A percentile compares a stretch with the other conserved stretches of the same genome.
These are phyloP conservation scores for Colletotrichum caudatum DNA, from an alignment of 2,329 filamentous ascomycete species.

Conservation along the genomic window DNA sequence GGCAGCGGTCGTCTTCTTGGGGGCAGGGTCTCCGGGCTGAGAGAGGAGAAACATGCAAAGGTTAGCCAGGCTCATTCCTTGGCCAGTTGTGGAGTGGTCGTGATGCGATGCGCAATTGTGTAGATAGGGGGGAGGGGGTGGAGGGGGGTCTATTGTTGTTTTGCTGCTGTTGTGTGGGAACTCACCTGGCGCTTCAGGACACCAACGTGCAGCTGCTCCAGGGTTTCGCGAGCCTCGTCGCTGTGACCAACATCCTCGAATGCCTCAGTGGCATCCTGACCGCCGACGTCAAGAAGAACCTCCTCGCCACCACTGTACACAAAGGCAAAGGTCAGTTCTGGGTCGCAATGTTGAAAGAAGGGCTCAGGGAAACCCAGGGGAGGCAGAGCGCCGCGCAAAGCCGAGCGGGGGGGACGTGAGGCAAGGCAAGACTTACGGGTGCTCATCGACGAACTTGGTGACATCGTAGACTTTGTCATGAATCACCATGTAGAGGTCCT, in stretches of 20 bases:
- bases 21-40: slow-evolving; percentile 82
- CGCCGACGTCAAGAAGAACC: slow-evolving; percentile 94
- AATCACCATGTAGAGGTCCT: slow-evolving; percentile 90
- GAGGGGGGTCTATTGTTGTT: not conserved
- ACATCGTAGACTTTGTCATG: slow-evolving; percentile 97
- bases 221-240: slow-evolving; percentile 96
- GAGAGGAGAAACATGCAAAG: slow-evolving; percentile 7
- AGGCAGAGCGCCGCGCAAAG: slow-evolving; percentile 18
- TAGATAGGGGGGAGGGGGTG: not conserved
- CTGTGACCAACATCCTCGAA: slow-evolving; percentile 99
- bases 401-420: slow-evolving; percentile 22
- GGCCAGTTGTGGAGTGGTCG: not conserved
- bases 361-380: not conserved
- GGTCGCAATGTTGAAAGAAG: not conserved
- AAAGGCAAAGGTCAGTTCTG: slow-evolving; percentile 12
- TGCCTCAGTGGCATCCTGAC: slow-evolving; percentile 96
- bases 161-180: slow-evolving; percentile 30
- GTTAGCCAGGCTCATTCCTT: slow-evolving; percentile 44
- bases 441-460: slow-evolving; percentile 93
- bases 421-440: slow-evolving; percentile 71
- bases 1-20: slow-evolving; percentile 69
- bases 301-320: slow-evolving; percentile 90
- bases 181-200: slow-evolving; percentile 84
- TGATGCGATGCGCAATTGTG: slow-evolving; percentile 18
- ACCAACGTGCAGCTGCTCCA: slow-evolving; percentile 81